Percentiles rank a stretch among this genome's conserved stretches.
Conservation (phyloP, 352 stramenopile genomes). For the Phytophthora tubulina region DNA sequence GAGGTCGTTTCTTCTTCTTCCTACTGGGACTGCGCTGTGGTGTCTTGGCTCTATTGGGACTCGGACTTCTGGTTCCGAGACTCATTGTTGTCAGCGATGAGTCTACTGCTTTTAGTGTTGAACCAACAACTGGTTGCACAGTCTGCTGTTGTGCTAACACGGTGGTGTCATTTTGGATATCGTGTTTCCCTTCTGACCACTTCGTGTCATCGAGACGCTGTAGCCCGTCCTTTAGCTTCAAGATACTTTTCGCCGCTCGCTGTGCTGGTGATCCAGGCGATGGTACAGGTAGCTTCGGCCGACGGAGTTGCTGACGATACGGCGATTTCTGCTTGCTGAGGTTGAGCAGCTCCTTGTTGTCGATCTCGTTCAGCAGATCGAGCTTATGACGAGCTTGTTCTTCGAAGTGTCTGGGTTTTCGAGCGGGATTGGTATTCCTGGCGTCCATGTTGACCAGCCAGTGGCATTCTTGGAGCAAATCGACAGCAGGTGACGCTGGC, state of each 20-base stretch:
- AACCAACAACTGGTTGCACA: background rate
- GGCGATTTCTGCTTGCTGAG: conserved; percentile 45
- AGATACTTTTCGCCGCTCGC: conserved; percentile 63
- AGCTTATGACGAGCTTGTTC: conserved; percentile 15
- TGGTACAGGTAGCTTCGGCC: conserved; percentile 21
- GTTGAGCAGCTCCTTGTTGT: conserved; percentile 12
- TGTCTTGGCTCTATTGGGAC: conserved; percentile 10
- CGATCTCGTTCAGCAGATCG: conserved; percentile 9
- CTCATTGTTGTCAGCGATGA: conserved; percentile 6
- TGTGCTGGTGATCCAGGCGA: conserved; percentile 52
- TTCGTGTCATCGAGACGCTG: conserved; percentile 29
- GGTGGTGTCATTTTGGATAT: conserved; percentile 13
- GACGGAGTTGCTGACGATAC: conserved; percentile 45
- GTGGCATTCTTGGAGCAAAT: conserved; percentile 53
- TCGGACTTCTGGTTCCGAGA: conserved; percentile 7
- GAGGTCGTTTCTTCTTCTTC: conserved; percentile 35
- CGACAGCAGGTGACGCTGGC: conserved; percentile 42
- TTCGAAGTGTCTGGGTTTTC: conserved; percentile 17
- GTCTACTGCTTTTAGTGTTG: conserved; percentile 12
- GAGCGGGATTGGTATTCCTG: conserved; percentile 14
- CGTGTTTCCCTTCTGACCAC: background rate
- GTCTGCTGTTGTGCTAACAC: conserved; percentile 19
- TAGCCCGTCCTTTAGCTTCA: conserved; percentile 59
- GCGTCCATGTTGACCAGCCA: conserved; percentile 50
- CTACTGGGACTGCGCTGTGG: conserved; percentile 24